Percentiles rank a stretch among this genome's conserved stretches.
Evolutionary conservation across 2,329 filamentous ascomycete genomes (phyloP).

Genomic region (Beauveria scarabaeidicola): DNA sequence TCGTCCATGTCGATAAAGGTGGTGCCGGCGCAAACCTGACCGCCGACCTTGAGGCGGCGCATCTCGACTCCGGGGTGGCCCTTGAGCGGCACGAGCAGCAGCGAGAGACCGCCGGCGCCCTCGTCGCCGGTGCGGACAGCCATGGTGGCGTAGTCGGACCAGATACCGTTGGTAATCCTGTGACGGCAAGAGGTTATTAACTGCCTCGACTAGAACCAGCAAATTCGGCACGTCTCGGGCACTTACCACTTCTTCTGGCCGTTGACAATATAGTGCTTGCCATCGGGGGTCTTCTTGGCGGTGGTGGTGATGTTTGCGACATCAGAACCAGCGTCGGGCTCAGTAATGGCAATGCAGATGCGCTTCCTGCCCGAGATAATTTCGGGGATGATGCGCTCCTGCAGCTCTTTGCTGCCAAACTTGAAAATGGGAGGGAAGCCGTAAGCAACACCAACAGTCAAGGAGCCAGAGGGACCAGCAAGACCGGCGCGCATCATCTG

Average conservation of each 20-base stretch:
- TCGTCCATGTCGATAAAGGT: constrained; percentile 46
- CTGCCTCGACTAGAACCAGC: too few species aligned
- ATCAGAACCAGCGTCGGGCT: constrained; percentile 63
- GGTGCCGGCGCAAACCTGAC: constrained; percentile 55
- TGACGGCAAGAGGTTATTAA: not conserved
- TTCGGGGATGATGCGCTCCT: constrained; percentile 59
- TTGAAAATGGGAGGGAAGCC: constrained; percentile 64
- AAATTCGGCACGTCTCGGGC: not conserved
- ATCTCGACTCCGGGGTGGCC: constrained; percentile 12
- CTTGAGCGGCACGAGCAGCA: constrained; percentile 44
- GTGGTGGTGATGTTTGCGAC: constrained; percentile 66
- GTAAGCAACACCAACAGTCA: constrained; percentile 65
- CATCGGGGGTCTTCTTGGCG: constrained; percentile 52
- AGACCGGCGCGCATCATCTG: constrained; percentile 59
- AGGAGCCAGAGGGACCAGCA: constrained; percentile 51
- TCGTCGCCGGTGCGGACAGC: constrained; percentile 50
- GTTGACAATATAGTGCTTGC: constrained; percentile 61
- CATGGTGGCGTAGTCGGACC: constrained; percentile 54
- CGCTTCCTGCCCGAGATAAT: constrained; percentile 58
- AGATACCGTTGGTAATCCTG: constrained; percentile 50
- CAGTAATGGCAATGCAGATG: constrained; percentile 69
- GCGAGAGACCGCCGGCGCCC: constrained; percentile 43
- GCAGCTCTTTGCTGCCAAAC: constrained; percentile 53
- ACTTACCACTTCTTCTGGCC: constrained; percentile 67
- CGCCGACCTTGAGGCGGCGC: constrained; percentile 50